phyloP scores from a whole-genome alignment of 129 eudicot genomes.

The Escallonia herrerae region DNA sequence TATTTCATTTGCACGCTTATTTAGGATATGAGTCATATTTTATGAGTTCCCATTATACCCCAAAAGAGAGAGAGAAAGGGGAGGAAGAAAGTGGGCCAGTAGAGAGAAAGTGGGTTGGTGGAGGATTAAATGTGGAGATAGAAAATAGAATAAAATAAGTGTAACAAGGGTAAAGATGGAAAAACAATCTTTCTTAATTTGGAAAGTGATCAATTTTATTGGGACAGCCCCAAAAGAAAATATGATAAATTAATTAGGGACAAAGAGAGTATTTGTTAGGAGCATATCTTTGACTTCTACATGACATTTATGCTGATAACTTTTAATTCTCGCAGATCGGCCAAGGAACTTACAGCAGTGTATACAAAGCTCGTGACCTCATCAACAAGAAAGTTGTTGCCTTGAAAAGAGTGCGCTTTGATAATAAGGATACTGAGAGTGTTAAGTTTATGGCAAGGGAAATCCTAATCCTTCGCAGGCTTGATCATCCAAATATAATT shows the following conservation, averaged over 20 bases:
- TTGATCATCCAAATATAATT: constrained; percentile 81
- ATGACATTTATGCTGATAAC: constrained; percentile 21
- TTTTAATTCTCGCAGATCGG: constrained; percentile 66
- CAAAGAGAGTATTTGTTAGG: background rate
- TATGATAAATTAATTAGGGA: background rate
- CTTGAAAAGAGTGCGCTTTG: constrained; percentile 82
- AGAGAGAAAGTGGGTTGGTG: too few species aligned
- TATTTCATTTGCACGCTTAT: too few species aligned
- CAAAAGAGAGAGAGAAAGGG: too few species aligned
- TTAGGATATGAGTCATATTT: too few species aligned
- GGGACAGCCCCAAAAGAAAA: background rate
- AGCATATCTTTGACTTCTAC: background rate
- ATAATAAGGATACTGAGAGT: constrained; percentile 74
- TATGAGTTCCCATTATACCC: too few species aligned
- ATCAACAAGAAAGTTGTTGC: constrained; percentile 61
- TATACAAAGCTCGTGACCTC: constrained; percentile 82
- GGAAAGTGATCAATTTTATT: too few species aligned
- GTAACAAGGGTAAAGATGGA: background rate
- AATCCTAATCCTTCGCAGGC: constrained; percentile 72
- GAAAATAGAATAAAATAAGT: too few species aligned
- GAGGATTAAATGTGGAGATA: too few species aligned
- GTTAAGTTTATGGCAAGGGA: constrained; percentile 90
- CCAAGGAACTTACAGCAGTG: constrained; percentile 93
- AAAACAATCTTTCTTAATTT: background rate
- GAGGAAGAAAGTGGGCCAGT: too few species aligned